phyloP scores from a whole-genome alignment of 805 yeast species.

The Candida ovalis region DNA sequence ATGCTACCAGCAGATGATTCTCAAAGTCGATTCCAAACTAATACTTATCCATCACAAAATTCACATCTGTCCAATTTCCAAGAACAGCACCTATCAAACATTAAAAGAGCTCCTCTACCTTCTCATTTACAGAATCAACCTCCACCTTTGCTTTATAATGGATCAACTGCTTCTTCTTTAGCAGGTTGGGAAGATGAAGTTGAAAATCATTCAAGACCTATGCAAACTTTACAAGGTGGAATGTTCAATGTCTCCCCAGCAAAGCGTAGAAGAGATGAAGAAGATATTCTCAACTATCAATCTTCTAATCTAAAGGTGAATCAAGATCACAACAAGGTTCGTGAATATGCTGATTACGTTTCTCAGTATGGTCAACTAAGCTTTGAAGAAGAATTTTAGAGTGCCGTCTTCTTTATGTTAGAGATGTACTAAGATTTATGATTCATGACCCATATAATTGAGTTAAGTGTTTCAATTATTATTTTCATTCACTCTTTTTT shows the following conservation, averaged over 20 bases:
- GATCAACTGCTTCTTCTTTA: constrained; percentile 44
- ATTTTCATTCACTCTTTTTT: too few species aligned
- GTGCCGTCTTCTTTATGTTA: neutral
- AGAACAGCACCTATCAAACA: constrained; percentile 16
- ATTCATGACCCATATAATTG: too few species aligned
- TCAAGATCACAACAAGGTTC: neutral
- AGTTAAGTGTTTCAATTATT: too few species aligned
- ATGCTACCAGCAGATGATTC: constrained; percentile 11
- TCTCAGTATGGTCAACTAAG: constrained; percentile 41
- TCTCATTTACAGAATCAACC: constrained; percentile 32
- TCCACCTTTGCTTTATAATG: constrained; percentile 40
- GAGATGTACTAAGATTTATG: too few species aligned
- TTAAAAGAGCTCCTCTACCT: constrained; percentile 40
- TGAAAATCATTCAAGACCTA: constrained; percentile 5
- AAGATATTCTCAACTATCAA: neutral
- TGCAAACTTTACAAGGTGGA: neutral
- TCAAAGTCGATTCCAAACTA: constrained; percentile 8
- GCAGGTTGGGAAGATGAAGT: constrained; percentile 40
- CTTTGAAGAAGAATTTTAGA: constrained; percentile 47
- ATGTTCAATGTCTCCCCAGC: neutral
- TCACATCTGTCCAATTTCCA: constrained; percentile 12
- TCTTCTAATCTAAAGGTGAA: neutral
- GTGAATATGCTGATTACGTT: constrained; percentile 25
- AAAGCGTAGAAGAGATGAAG: constrained; percentile 14
- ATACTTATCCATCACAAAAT: neutral